Conservation (phyloP, 2,329 filamentous ascomycete genomes). For the Arachnomyces sp. region DNA sequence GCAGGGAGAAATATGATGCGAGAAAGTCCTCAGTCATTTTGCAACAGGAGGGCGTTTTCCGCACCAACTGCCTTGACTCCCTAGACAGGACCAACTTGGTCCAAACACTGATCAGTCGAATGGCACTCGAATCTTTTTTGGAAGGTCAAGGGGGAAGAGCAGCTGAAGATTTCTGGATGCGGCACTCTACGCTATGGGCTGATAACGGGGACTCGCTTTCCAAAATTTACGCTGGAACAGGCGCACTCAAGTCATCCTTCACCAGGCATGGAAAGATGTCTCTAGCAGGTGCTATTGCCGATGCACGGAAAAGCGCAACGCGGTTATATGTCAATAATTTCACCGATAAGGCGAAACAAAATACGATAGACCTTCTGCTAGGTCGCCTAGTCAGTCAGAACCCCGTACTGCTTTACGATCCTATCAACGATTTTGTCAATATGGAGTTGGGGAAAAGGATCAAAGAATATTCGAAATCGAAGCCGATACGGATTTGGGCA, state of each 20-base stretch:
- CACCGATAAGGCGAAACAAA: slow-evolving; percentile 82
- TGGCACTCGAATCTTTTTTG: slow-evolving; percentile 82
- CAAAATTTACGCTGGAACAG: slow-evolving; percentile 92
- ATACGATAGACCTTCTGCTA: slow-evolving; percentile 87
- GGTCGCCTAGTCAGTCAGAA: slow-evolving; percentile 75
- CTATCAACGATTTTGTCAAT: slow-evolving; percentile 83
- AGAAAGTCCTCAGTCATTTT: slow-evolving; percentile 53
- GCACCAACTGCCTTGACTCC: slow-evolving; percentile 94
- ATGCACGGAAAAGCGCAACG: slow-evolving; percentile 88
- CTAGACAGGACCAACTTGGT: slow-evolving; percentile 92
- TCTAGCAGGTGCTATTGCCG: slow-evolving; percentile 83
- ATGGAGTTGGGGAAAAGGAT: slow-evolving; percentile 59
- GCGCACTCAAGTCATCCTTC: slow-evolving; percentile 89
- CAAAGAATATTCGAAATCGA: slow-evolving; percentile 65
- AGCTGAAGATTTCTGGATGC: slow-evolving; percentile 76
- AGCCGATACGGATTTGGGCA: slow-evolving; percentile 69
- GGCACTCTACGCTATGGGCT: slow-evolving; percentile 89
- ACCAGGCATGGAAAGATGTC: slow-evolving; percentile 95
- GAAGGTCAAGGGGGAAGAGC: slow-evolving; percentile 61
- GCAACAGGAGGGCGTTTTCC: slow-evolving; percentile 90
- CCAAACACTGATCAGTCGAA: slow-evolving; percentile 88
- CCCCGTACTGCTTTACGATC: slow-evolving; percentile 81
- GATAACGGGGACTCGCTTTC: slow-evolving; percentile 93
- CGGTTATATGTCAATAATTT: slow-evolving; percentile 97
- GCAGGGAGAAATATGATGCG: slow-evolving; percentile 35